Evolutionary conservation across 129 eudicot genomes (phyloP).

Genomic region (Pulicaria dysenterica): DNA sequence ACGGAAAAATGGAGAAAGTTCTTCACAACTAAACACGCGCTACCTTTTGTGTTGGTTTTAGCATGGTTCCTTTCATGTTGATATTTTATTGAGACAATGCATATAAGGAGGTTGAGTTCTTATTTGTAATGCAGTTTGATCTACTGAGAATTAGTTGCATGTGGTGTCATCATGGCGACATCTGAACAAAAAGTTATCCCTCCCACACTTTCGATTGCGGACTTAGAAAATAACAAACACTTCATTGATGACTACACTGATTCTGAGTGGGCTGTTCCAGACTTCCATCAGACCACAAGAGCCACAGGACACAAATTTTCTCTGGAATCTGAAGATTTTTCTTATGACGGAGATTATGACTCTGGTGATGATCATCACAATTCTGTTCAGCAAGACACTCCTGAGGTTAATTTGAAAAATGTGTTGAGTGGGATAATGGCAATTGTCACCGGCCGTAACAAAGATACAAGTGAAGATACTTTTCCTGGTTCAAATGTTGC

Average conservation of each 20-base stretch:
- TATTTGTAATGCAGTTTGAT: constrained; percentile 21
- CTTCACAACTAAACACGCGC: too few relatives aligned
- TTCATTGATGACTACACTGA: constrained; percentile 58
- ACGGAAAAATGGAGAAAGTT: too few relatives aligned
- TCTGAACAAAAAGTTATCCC: constrained; percentile 48
- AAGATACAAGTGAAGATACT: constrained; percentile 32
- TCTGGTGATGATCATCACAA: constrained; percentile 45
- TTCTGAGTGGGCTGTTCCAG: constrained; percentile 52
- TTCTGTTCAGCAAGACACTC: constrained; percentile 40
- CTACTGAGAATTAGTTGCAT: not conserved
- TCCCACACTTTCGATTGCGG: constrained; percentile 49
- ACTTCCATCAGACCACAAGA: constrained; percentile 28
- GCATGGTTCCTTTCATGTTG: not conserved
- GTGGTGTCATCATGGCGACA: constrained; percentile 45
- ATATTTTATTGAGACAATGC: not conserved
- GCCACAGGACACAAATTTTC: constrained; percentile 36
- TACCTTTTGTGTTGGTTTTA: not conserved
- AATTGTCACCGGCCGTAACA: constrained; percentile 78
- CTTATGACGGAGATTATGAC: constrained; percentile 56
- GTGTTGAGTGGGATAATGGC: constrained; percentile 77
- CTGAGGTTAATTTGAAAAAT: constrained; percentile 87
- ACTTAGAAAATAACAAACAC: constrained; percentile 47
- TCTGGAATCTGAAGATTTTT: constrained; percentile 54
- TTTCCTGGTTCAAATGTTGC: constrained; percentile 58
- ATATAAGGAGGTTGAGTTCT: not conserved